Percentiles rank a stretch among this genome's conserved stretches.
Evolutionary conservation across 2,329 filamentous ascomycete genomes (phyloP).

Genomic region (Scytalidium sp.): DNA sequence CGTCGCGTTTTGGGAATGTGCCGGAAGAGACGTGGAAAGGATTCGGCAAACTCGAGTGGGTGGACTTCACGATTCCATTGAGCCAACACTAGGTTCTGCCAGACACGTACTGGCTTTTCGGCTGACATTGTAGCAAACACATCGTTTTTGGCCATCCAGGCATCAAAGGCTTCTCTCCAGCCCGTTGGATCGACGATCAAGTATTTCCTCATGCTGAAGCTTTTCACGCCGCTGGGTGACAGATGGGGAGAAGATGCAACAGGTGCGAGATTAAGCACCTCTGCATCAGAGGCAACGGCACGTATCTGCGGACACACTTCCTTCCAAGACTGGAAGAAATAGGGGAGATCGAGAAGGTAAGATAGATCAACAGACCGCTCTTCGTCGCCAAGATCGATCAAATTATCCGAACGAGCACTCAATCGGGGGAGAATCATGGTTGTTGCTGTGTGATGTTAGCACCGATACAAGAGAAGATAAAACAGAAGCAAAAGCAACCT

Average conservation of each 20-base stretch:
- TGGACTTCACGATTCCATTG: constrained; percentile 18
- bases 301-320: constrained; percentile 13
- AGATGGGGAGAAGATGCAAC: constrained; percentile 3
- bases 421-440: constrained; percentile 19
- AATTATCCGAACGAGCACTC: constrained; percentile 14
- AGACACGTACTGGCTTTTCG: constrained; percentile 15
- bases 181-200: constrained; percentile 15
- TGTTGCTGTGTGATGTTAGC: constrained; percentile 23
- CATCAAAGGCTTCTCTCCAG: constrained; percentile 17
- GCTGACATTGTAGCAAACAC: constrained; percentile 5
- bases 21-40: constrained; percentile 21
- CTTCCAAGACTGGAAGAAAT: constrained; percentile 21
- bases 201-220: constrained; percentile 11
- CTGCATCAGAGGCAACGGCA: constrained; percentile 9
- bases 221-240: constrained; percentile 1
- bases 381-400: constrained; percentile 29
- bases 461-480: constrained; percentile 12
- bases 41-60: constrained; percentile 12
- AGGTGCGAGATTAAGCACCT: constrained; percentile 6
- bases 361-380: constrained; percentile 21
- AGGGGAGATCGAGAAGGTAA: constrained; percentile 24
- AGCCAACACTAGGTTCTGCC: constrained; percentile 22
- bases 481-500: constrained; percentile 29
- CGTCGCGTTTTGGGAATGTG: not conserved
- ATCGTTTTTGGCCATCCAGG: constrained; percentile 9